Conservation (phyloP, 2,329 filamentous ascomycete genomes). For the Dothiorella sarmentorum region DNA sequence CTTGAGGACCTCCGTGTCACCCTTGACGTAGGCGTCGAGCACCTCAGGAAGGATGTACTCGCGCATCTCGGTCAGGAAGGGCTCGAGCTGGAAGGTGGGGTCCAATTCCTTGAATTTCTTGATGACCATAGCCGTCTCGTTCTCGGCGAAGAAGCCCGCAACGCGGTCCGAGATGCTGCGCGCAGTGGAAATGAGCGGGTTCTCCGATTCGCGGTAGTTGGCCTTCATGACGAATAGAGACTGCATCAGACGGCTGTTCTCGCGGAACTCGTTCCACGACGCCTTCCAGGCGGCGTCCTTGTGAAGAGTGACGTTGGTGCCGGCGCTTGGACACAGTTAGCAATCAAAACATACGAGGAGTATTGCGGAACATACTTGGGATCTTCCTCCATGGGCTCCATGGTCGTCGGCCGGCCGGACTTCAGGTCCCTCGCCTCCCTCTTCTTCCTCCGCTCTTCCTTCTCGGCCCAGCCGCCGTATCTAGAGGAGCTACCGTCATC, state of each 20-base stretch:
- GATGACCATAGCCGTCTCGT: slow-evolving; percentile 95
- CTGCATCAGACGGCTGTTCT: slow-evolving; percentile 84
- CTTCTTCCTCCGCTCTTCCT: slow-evolving; percentile 82
- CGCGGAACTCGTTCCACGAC: slow-evolving; percentile 94
- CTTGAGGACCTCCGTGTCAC: slow-evolving; percentile 84
- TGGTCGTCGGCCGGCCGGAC: slow-evolving; percentile 28
- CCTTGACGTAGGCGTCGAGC: slow-evolving; percentile 96
- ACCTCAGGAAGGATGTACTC: slow-evolving; percentile 98
- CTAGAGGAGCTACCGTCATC: slow-evolving; percentile 94
- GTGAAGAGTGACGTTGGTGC: slow-evolving; percentile 90
- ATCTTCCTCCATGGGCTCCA: slow-evolving; percentile 30
- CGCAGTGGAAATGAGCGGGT: slow-evolving; percentile 87
- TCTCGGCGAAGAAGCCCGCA: slow-evolving; percentile 95
- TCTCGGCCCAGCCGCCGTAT: slow-evolving; percentile 95
- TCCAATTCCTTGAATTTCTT: slow-evolving; percentile 98
- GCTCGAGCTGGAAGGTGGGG: slow-evolving; percentile 88
- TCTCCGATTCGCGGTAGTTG: slow-evolving; percentile 94
- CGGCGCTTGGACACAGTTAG: slow-evolving; percentile 63
- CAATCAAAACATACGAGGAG: not conserved
- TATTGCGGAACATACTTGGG: slow-evolving; percentile 59
- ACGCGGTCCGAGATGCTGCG: slow-evolving; percentile 91
- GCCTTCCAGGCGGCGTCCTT: slow-evolving; percentile 98
- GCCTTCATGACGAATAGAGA: slow-evolving; percentile 81
- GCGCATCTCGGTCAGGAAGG: slow-evolving; percentile 90
- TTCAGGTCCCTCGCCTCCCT: slow-evolving; percentile 69